Conservation (phyloP, 129 eudicot genomes). For the Helichrysum umbraculigerum region DNA sequence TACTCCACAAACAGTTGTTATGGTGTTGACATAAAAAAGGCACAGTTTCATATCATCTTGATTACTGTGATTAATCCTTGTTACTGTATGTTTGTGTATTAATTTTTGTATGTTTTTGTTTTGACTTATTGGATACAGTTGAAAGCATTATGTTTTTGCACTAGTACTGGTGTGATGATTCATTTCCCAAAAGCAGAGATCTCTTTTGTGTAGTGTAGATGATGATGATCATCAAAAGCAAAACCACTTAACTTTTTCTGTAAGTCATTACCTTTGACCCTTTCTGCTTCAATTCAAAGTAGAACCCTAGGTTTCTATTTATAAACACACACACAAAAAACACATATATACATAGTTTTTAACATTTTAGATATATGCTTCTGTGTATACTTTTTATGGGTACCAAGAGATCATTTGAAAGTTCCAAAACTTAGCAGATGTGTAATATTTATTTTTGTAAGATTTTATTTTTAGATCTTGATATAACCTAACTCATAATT, state of each 20-base stretch:
- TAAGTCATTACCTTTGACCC: conserved; percentile 33
- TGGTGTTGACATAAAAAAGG: conserved; percentile 3
- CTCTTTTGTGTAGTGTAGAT: conserved; percentile 14
- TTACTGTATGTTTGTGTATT: conserved; percentile 2
- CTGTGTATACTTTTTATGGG: no score
- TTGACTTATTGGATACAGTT: conserved; percentile 28
- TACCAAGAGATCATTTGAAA: no score
- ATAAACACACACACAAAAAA: not conserved
- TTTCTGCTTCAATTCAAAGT: conserved; percentile 18
- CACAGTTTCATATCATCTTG: not conserved
- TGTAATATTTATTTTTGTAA: no score
- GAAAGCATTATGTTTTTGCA: conserved; percentile 35
- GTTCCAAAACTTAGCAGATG: no score
- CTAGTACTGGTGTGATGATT: conserved; percentile 34
- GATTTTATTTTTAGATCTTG: no score
- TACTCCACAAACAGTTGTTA: not conserved
- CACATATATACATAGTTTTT: not conserved
- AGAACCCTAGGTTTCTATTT: conserved; percentile 29
- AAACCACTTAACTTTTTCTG: conserved; percentile 28
- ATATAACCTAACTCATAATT: no score
- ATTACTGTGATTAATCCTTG: not conserved
- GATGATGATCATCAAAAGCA: conserved; percentile 36
- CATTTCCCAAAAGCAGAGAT: conserved; percentile 33
- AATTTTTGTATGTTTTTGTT: conserved; percentile 8
- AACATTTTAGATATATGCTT: no score